Evolutionary conservation across 1,284 basidiomycete genomes (phyloP), one percentile per base, ranked within the genome.

Genomic region (Vanrija humicola): DNA sequence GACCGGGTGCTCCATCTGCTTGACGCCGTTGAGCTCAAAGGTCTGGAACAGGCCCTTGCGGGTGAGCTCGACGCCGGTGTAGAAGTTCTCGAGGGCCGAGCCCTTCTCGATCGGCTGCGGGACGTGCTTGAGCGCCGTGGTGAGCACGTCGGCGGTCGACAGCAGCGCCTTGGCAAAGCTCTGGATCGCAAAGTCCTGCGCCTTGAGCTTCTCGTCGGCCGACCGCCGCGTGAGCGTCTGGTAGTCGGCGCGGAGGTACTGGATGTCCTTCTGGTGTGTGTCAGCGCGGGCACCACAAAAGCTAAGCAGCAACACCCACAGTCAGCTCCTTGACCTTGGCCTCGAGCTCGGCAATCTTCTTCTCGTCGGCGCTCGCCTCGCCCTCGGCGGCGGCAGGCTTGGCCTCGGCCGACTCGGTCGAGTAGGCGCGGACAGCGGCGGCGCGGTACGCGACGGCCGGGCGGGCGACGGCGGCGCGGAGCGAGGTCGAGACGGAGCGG

Each of bases 181-280:
- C 49, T 88, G 83, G 72, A 98, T 94, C 56, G 93, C 94, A 77
- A 89, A 95, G 77, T 97, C 92, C 59, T 86, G 85, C 18, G 92
- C 90, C 75, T 91, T 89, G 72, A 89, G 84, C 80, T 91, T 93
- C 78, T 98, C 95, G 61, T 90, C 84, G 26, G 86, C 85, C 54
- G 90, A 83, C 65, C 94, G 91, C 56, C 92, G 87, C 73, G 94
- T 90, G 48, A 97, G 82, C 74, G 98, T 99, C 61, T 97, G 81
- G 78, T 92, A 91, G 79, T 98, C 95, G 63, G 95, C 96, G 72
- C 90, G 87, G 56, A 89, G 81, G 73, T 95, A 94, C 58, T 88
- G 86, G 69, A 93, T 79, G 66, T 90, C 87, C 69, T 84, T 82
- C 90, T 93, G 67, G 9, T 7, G 28, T 8, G 28, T 25, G 34